Conservation (phyloP, 352 stramenopile genomes). For the Phytophthora pluvialis region DNA sequence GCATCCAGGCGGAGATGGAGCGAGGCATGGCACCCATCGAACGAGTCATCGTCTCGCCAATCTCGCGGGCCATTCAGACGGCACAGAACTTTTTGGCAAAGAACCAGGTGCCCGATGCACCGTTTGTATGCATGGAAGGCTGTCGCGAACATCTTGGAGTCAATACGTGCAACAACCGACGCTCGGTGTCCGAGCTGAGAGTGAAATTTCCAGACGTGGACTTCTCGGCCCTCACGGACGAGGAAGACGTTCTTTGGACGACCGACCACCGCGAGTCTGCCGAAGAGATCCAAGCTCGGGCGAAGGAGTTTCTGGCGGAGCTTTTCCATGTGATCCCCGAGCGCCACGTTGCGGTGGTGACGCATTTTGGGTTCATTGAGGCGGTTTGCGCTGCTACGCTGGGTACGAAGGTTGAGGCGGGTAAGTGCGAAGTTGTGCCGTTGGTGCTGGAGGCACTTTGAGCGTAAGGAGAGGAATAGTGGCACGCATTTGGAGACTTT, state of each 20-base stretch:
- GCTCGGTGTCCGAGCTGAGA: slow-evolving; percentile 46
- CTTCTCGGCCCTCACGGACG: slow-evolving; percentile 57
- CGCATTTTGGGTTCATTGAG: slow-evolving; percentile 75
- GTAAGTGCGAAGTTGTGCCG: slow-evolving; percentile 58
- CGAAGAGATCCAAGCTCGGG: slow-evolving; percentile 60
- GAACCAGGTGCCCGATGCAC: slow-evolving; percentile 34
- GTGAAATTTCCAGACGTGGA: slow-evolving; percentile 67
- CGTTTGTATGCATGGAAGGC: slow-evolving; percentile 65
- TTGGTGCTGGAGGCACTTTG: slow-evolving; percentile 44
- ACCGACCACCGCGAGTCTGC: slow-evolving; percentile 60
- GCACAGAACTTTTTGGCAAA: slow-evolving; percentile 60
- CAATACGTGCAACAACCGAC: slow-evolving; percentile 73
- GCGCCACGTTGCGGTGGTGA: slow-evolving; percentile 60
- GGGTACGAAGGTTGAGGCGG: slow-evolving; percentile 33
- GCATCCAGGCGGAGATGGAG: slow-evolving; percentile 44
- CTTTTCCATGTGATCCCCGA: slow-evolving; percentile 63
- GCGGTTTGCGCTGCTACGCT: slow-evolving; percentile 54
- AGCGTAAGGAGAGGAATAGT: neutral
- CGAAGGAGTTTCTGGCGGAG: slow-evolving; percentile 53
- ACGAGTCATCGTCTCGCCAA: slow-evolving; percentile 54
- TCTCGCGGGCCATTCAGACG: slow-evolving; percentile 74
- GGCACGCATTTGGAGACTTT: no score
- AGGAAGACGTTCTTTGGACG: slow-evolving; percentile 62
- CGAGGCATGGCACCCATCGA: slow-evolving; percentile 64
- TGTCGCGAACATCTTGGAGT: slow-evolving; percentile 68